phyloP scores from a whole-genome alignment of 2,329 filamentous ascomycete species.

The Fusarium udum region DNA sequence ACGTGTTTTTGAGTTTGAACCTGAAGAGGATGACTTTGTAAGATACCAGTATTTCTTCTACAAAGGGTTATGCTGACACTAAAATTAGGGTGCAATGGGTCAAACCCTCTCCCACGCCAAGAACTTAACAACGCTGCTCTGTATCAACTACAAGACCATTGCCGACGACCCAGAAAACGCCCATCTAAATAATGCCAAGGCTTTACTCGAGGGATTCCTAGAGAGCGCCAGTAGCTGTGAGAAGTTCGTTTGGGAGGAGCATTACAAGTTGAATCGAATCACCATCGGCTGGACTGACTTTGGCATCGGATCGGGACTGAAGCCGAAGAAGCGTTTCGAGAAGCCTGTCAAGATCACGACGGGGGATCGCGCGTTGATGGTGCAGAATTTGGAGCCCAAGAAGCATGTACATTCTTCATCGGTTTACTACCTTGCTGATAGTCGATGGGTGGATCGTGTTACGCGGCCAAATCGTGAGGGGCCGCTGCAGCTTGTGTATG shows the following conservation, averaged over 20 bases:
- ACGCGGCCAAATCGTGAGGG: no score
- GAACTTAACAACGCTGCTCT: not conserved
- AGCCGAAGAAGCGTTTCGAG: rapidly evolving
- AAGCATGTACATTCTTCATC: no score
- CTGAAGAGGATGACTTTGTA: not conserved
- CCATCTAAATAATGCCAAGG: rapidly evolving
- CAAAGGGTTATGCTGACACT: no score
- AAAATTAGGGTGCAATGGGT: no score
- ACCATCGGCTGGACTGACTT: not conserved
- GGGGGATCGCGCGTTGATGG: not conserved
- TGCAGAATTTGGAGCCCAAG: rapidly evolving
- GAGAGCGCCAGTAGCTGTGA: rapidly evolving
- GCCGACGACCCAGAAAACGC: rapidly evolving
- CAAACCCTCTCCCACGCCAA: not conserved
- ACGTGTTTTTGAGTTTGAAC: not conserved
- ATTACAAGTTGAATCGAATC: not conserved
- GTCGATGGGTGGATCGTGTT: not conserved
- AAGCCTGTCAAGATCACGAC: not conserved
- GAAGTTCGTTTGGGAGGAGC: not conserved
- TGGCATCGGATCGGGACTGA: rapidly evolving
- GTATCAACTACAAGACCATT: not conserved
- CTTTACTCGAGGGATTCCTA: not conserved
- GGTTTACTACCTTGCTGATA: not conserved
- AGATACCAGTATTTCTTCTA: no score
- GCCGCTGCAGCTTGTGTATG: not conserved